Conservation (phyloP, 202 grass and related monocot genomes). For the Panicum virgatum region DNA sequence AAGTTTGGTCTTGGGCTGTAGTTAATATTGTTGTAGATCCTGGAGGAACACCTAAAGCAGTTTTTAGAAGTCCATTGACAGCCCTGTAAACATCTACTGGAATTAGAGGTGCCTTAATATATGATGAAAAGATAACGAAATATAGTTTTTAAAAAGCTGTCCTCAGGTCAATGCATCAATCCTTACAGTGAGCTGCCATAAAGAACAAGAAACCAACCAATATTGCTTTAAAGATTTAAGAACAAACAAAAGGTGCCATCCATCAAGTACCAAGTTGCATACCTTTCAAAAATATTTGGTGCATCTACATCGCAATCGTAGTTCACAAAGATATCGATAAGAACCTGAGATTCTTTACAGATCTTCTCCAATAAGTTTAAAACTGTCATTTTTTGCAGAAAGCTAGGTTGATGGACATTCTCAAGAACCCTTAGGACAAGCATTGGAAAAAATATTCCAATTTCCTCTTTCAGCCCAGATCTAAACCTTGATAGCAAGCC, state of each 20-base stretch:
- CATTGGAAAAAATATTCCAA: slow-evolving; percentile 99
- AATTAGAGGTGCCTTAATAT: slow-evolving; percentile 65
- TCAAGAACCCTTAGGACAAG: slow-evolving; percentile 95
- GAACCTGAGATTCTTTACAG: slow-evolving; percentile 83
- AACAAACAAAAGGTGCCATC: slow-evolving; percentile 28
- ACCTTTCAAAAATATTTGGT: slow-evolving; percentile 98
- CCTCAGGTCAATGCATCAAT: slow-evolving; percentile 18
- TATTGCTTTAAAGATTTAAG: slow-evolving; percentile 24
- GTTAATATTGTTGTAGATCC: slow-evolving; percentile 84
- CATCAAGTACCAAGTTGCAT: slow-evolving; percentile 32
- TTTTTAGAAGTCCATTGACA: slow-evolving; percentile 96
- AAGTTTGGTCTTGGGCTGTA: slow-evolving; percentile 82
- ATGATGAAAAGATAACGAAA: slow-evolving; percentile 30
- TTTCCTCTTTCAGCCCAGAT: slow-evolving; percentile 95
- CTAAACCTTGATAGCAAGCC: slow-evolving; percentile 94
- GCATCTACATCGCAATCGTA: slow-evolving; percentile 99
- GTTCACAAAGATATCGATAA: slow-evolving; percentile 98
- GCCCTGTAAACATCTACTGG: slow-evolving; percentile 72
- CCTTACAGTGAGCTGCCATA: background rate
- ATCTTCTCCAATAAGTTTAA: slow-evolving; percentile 90
- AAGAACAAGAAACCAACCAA: background rate
- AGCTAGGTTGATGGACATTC: slow-evolving; percentile 92
- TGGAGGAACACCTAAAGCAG: slow-evolving; percentile 86
- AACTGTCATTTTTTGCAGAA: slow-evolving; percentile 97
- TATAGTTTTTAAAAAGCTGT: background rate